phyloP scores from a whole-genome alignment of 345 rosid genomes.

The Nasturtium officinale region DNA sequence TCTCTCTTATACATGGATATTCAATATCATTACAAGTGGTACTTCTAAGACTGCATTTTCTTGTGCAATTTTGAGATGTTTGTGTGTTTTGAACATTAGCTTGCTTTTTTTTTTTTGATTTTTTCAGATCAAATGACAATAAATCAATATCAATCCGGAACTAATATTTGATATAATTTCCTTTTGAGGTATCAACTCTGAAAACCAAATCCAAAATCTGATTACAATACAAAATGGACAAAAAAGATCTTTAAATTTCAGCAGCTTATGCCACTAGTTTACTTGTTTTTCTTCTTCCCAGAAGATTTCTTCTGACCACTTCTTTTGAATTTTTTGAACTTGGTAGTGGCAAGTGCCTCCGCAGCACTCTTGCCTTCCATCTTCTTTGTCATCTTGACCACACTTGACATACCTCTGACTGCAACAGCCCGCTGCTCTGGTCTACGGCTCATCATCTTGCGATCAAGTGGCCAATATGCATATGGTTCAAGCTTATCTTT shows the following conservation, averaged over 20 bases:
- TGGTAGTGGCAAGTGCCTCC: conserved; percentile 42
- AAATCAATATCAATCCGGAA: conserved; percentile 1
- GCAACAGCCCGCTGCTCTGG: conserved; percentile 91
- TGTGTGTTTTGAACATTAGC: too few species aligned
- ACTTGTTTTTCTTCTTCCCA: conserved; percentile 46
- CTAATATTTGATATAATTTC: neutral
- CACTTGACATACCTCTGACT: conserved; percentile 83
- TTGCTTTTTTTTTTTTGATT: too few species aligned
- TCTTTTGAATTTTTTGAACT: conserved; percentile 34
- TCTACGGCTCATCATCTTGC: conserved; percentile 94
- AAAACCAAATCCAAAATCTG: neutral
- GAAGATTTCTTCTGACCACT: conserved; percentile 41
- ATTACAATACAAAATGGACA: conserved; percentile 28
- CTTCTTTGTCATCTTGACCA: conserved; percentile 70
- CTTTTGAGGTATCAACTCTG: conserved; percentile 1
- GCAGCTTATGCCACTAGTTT: conserved; percentile 19
- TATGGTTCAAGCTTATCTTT: conserved; percentile 93
- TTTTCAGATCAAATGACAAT: neutral
- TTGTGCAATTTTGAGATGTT: too few species aligned
- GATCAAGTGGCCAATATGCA: conserved; percentile 97
- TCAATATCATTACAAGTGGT: neutral
- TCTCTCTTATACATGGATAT: neutral
- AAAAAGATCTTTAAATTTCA: conserved; percentile 5
- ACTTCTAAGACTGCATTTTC: too few species aligned
- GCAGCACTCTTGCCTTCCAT: conserved; percentile 72